Evolutionary conservation across 2,329 filamentous ascomycete species (phyloP).

Genomic region (Botrytis fragariae): DNA sequence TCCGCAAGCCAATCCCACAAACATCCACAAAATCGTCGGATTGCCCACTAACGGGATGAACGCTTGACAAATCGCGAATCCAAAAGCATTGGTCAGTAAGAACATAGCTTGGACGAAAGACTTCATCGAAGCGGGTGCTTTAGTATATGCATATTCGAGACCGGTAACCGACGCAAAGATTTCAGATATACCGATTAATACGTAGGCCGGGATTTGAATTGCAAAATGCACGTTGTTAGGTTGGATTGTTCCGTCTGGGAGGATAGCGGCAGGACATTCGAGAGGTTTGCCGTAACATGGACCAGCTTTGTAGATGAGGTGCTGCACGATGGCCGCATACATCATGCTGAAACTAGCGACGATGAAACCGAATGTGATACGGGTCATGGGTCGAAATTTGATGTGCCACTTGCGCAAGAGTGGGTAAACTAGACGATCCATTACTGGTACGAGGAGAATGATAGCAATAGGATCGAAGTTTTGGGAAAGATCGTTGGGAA

Average conservation of each 20-base stretch:
- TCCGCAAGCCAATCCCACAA: slow-evolving; percentile 28
- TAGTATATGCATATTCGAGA: slow-evolving; percentile 74
- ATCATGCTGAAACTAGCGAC: slow-evolving; percentile 16
- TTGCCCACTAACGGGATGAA: slow-evolving; percentile 45
- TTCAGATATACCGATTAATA: slow-evolving; percentile 55
- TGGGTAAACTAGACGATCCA: slow-evolving; percentile 56
- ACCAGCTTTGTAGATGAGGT: slow-evolving; percentile 56
- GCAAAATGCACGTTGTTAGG: slow-evolving; percentile 38
- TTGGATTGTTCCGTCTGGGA: slow-evolving; percentile 3
- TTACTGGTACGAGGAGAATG: slow-evolving; percentile 54
- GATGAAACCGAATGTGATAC: slow-evolving; percentile 62
- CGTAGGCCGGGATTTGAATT: slow-evolving; percentile 47
- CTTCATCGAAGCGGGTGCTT: slow-evolving; percentile 76
- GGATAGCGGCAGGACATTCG: slow-evolving; percentile 30
- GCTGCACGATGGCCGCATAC: slow-evolving; percentile 28
- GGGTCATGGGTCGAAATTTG: slow-evolving; percentile 55
- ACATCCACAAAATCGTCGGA: slow-evolving; percentile 44
- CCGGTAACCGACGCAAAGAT: slow-evolving; percentile 59
- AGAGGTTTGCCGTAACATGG: slow-evolving; percentile 51
- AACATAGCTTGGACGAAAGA: slow-evolving; percentile 68
- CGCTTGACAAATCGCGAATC: slow-evolving; percentile 49
- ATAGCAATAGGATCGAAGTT: slow-evolving; percentile 60
- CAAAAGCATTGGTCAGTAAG: slow-evolving; percentile 62
- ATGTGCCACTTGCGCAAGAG: slow-evolving; percentile 52
- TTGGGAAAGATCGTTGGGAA: slow-evolving; percentile 59